phyloP scores from a whole-genome alignment of 2,329 filamentous ascomycete genomes.

The Trichoderma sp. region DNA sequence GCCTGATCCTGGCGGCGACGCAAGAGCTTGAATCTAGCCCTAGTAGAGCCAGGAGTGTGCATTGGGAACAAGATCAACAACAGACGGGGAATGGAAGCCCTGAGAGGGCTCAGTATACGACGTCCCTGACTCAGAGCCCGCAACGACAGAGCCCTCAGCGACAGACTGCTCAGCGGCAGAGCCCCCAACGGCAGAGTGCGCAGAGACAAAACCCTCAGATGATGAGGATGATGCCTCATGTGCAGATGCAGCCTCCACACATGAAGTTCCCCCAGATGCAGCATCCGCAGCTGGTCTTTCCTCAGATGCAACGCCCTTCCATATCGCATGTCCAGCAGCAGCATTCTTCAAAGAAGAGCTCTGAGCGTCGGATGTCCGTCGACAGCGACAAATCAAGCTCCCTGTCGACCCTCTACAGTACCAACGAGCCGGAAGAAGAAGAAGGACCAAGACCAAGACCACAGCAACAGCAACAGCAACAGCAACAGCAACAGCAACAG shows the following conservation, averaged over 20 bases:
- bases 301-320: constrained; percentile 3
- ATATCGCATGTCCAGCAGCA: constrained; percentile 12
- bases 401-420: constrained; percentile 59
- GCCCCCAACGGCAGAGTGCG: constrained; percentile 20
- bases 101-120: constrained; percentile 10
- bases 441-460: constrained; percentile 29
- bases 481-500: background rate
- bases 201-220: constrained; percentile 8
- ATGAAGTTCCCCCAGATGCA: constrained; percentile 1
- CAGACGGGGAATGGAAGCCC: background rate
- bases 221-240: constrained; percentile 4
- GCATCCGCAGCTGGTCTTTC: constrained; percentile 8
- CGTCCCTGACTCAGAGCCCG: constrained; percentile 21
- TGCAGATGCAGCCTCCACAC: background rate
- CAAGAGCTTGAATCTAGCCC: constrained; percentile 48
- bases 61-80: constrained; percentile 32
- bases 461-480: background rate
- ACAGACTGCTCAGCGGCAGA: constrained; percentile 21
- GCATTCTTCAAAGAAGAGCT: constrained; percentile 24
- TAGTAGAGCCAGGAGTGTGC: constrained; percentile 39
- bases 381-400: constrained; percentile 54
- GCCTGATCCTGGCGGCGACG: constrained; percentile 42
- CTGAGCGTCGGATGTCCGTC: constrained; percentile 36
- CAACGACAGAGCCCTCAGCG: constrained; percentile 25
- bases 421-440: constrained; percentile 51